Conservation (phyloP, 176 grass and related monocot species). For the Oryza brachyantha region DNA sequence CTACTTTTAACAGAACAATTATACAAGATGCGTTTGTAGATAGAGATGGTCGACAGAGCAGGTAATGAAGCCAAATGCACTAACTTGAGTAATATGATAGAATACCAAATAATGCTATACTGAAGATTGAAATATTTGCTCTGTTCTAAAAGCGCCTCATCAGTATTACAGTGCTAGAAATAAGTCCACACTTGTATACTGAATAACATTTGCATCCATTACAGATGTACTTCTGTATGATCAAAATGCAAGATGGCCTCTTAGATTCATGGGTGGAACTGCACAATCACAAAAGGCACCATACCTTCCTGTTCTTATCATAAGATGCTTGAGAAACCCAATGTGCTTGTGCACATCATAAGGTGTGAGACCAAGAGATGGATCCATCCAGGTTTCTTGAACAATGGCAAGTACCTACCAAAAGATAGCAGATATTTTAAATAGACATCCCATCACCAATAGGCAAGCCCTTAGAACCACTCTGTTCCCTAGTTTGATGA, state of each 20-base stretch:
- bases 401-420: constrained; percentile 94
- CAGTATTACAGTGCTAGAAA: neutral
- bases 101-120: neutral
- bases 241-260: neutral
- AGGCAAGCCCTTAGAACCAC: constrained; percentile 20
- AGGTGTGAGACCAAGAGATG: constrained; percentile 53
- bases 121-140: neutral
- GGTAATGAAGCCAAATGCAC: constrained; percentile 14
- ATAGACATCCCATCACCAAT: constrained; percentile 30
- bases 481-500: neutral
- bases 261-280: neutral
- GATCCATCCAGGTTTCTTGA: constrained; percentile 91
- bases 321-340: constrained; percentile 89
- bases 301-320: constrained; percentile 96
- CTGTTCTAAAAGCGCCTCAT: neutral
- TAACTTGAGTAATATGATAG: neutral
- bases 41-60: neutral
- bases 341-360: constrained; percentile 71
- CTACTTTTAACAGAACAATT: neutral
- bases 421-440: constrained; percentile 59
- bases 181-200: neutral
- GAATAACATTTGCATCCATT: neutral
- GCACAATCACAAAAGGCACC: neutral
- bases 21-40: neutral
- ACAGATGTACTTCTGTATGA: neutral